These are phyloP conservation scores for Rubia yunnanensis DNA, from an alignment of 257 asterid species.

Conservation along the genomic window DNA sequence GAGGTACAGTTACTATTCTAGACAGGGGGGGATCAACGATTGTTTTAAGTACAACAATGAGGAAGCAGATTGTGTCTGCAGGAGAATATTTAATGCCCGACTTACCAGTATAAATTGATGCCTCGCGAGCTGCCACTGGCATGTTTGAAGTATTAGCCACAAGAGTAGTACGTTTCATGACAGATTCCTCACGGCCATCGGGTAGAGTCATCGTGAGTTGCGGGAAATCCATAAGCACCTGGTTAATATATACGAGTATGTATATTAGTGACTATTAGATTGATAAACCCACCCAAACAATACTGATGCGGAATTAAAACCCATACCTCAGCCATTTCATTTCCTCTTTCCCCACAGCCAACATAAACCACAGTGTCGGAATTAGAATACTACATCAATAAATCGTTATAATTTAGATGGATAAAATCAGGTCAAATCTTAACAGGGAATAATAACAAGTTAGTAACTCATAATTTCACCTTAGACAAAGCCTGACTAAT, in stretches of 20 bases:
- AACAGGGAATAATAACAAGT: conserved; percentile 5
- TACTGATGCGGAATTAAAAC: conserved; percentile 6
- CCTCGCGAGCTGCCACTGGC: conserved; percentile 99
- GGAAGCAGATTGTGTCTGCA: neutral
- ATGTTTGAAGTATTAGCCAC: conserved; percentile 98
- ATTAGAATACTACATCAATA: conserved; percentile 79
- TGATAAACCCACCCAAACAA: conserved; percentile 17
- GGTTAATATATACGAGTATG: conserved; percentile 8
- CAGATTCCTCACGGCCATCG: conserved; percentile 99
- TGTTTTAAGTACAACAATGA: neutral
- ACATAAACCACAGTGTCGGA: conserved; percentile 96
- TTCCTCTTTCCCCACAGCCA: conserved; percentile 99
- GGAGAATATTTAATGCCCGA: conserved; percentile 4
- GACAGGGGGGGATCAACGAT: neutral
- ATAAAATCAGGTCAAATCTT: conserved; percentile 1
- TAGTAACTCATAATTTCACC: conserved; percentile 29
- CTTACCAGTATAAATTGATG: conserved; percentile 92
- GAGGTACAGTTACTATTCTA: neutral
- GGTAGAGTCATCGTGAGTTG: conserved; percentile 99
- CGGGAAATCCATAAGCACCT: conserved; percentile 99
- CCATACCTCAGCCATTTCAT: conserved; percentile 98
- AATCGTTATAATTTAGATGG: conserved; percentile 11
- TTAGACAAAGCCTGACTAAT: conserved; percentile 99
- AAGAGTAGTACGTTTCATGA: conserved; percentile 99
- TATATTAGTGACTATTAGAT: neutral